phyloP scores from a whole-genome alignment of 768 basidiomycete species.

The Suillus paluster region DNA sequence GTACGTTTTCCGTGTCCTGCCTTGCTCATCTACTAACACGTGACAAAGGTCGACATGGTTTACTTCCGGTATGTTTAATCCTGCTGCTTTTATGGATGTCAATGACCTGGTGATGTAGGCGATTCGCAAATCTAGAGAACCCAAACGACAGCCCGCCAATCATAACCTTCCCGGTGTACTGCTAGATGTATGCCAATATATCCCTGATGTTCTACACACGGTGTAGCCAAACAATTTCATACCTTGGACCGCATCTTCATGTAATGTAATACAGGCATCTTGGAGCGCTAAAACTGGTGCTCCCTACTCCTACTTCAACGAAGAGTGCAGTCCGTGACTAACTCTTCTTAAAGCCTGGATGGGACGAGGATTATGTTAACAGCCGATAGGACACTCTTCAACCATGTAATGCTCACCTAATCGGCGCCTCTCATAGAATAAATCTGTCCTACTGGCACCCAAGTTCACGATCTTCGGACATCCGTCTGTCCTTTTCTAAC shows the following conservation, averaged over 20 bases:
- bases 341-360: conserved; percentile 38
- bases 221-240: too few species aligned
- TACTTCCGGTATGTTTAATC: conserved; percentile 58
- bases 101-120: conserved; percentile 34
- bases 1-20: conserved; percentile 43
- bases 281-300: neutral
- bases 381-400: neutral
- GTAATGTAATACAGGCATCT: neutral
- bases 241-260: neutral
- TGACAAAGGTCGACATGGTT: conserved; percentile 71
- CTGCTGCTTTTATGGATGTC: neutral
- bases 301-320: neutral
- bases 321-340: conserved; percentile 13
- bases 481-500: conserved; percentile 96
- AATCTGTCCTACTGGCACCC: conserved; percentile 90
- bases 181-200: conserved; percentile 23
- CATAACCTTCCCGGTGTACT: conserved; percentile 66
- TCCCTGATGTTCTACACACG: neutral
- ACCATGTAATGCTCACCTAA: conserved; percentile 54
- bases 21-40: neutral
- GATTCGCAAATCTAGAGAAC: conserved; percentile 61
- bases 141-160: conserved; percentile 58
- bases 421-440: conserved; percentile 90
- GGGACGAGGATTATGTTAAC: neutral
- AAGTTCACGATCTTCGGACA: conserved; percentile 98